A percentile compares a stretch with the other conserved stretches of the same genome.
Evolutionary conservation across 495 filamentous ascomycete species (phyloP).

Genomic region (Choiromyces venosus): DNA sequence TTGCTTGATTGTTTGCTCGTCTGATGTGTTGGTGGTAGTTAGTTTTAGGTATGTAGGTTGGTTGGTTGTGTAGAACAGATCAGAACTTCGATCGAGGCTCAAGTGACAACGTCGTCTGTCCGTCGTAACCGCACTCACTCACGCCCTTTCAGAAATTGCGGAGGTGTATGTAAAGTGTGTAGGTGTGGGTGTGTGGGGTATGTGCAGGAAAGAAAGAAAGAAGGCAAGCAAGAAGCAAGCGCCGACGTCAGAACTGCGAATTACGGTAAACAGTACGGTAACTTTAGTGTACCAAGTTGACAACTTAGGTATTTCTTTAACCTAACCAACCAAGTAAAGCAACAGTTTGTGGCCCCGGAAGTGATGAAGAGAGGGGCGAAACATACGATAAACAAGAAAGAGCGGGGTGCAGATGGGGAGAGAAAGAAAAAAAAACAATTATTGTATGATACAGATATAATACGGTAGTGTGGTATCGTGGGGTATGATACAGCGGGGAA

Average conservation of each 20-base stretch:
- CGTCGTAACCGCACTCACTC: background rate
- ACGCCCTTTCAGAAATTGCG: conserved; percentile 1
- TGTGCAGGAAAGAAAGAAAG: conserved; percentile 6
- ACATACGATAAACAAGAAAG: conserved; percentile 11
- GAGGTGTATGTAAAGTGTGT: conserved; percentile 11
- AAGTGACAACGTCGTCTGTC: background rate
- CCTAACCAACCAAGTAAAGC: background rate
- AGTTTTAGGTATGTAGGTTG: background rate
- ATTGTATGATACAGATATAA: conserved; percentile 4
- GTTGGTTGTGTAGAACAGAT: background rate
- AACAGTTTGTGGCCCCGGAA: background rate
- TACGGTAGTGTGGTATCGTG: background rate
- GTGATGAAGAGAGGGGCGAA: background rate
- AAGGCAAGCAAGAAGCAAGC: conserved; percentile 6
- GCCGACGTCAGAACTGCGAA: conserved; percentile 6
- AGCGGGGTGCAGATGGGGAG: background rate
- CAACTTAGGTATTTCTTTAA: background rate
- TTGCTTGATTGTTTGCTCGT: conserved; percentile 8
- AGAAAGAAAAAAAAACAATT: conserved; percentile 27
- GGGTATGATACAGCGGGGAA: background rate
- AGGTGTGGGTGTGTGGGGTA: conserved; percentile 19
- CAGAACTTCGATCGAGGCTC: background rate
- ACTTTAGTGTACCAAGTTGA: too few species aligned
- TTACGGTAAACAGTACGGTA: background rate
- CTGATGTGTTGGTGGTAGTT: background rate